phyloP scores from a whole-genome alignment of 2,329 filamentous ascomycete species.

The Trichoderma breve region DNA sequence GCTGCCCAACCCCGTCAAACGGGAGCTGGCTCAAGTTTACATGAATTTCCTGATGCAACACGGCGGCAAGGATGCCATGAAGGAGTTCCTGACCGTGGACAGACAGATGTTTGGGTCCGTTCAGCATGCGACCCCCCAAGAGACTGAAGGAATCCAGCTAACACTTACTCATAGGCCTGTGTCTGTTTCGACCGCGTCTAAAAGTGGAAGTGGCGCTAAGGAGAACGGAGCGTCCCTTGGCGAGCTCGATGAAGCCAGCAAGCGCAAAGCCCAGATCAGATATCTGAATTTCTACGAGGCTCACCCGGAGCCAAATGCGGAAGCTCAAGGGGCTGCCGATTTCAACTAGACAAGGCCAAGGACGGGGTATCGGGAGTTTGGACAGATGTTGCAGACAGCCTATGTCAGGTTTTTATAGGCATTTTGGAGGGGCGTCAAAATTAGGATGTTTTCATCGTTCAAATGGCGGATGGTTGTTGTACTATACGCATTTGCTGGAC shows the following conservation, averaged over 20 bases:
- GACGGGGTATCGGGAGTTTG: background rate
- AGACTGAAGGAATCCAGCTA: slow-evolving; percentile 15
- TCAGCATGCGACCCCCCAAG: background rate
- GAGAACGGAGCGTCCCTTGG: slow-evolving; percentile 44
- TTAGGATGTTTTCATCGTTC: slow-evolving; percentile 8
- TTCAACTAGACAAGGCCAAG: slow-evolving; percentile 46
- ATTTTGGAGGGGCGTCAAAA: slow-evolving; percentile 16
- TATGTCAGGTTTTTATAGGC: background rate
- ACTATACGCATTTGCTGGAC: slow-evolving; percentile 17
- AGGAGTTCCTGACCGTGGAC: slow-evolving; percentile 80
- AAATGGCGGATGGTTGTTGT: slow-evolving; percentile 15
- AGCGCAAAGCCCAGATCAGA: slow-evolving; percentile 50
- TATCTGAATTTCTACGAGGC: slow-evolving; percentile 55
- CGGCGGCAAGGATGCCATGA: slow-evolving; percentile 78
- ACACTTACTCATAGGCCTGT: slow-evolving; percentile 24
- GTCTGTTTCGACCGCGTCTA: slow-evolving; percentile 25
- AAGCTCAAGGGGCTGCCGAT: slow-evolving; percentile 48
- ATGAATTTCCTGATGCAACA: slow-evolving; percentile 80
- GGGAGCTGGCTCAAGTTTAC: slow-evolving; percentile 74
- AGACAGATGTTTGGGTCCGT: slow-evolving; percentile 80
- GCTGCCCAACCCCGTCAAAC: slow-evolving; percentile 65
- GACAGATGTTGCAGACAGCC: slow-evolving; percentile 1
- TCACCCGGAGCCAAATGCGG: slow-evolving; percentile 45
- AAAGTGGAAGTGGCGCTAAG: slow-evolving; percentile 34
- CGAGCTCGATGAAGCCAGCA: slow-evolving; percentile 52